These are phyloP conservation scores for Aureobasidium sp. DNA, from an alignment of 2,329 filamentous ascomycete species.

Conservation along the genomic window DNA sequence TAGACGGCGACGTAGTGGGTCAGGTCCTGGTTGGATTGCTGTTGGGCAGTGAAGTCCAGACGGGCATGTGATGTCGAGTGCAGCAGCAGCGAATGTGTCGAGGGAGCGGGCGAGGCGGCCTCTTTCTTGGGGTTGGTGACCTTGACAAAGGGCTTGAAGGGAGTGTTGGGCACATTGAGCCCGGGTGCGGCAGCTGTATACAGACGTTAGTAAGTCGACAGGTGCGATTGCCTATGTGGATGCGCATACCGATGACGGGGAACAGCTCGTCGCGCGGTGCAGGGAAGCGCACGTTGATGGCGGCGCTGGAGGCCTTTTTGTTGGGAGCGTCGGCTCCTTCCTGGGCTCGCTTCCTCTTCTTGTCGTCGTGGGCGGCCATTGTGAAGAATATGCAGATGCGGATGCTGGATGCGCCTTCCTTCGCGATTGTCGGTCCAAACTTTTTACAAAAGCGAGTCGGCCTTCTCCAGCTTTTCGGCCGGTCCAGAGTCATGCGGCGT, in stretches of 20 bases:
- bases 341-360: constrained; percentile 44
- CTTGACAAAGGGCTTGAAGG: constrained; percentile 44
- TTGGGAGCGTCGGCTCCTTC: constrained; percentile 35
- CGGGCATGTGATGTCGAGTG: constrained; percentile 53
- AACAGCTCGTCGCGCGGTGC: constrained; percentile 8
- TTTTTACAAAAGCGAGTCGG: constrained; percentile 5
- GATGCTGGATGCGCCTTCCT: not conserved
- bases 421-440: not conserved
- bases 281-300: constrained; percentile 22
- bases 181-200: constrained; percentile 20
- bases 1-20: constrained; percentile 54
- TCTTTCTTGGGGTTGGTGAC: constrained; percentile 14
- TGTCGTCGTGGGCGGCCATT: constrained; percentile 31
- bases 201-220: not conserved
- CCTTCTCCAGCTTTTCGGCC: not conserved
- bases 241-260: constrained; percentile 15
- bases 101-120: constrained; percentile 26
- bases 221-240: not conserved
- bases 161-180: constrained; percentile 34
- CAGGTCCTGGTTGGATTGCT: constrained; percentile 24
- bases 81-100: constrained; percentile 44
- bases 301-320: constrained; percentile 21
- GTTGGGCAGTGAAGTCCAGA: constrained; percentile 48
- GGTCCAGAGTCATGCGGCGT: not conserved
- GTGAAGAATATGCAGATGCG: not conserved